Evolutionary conservation across 208 protist species (phyloP), one percentile per base, ranked within the genome.

Genomic region (Trypanosoma melophagium): DNA sequence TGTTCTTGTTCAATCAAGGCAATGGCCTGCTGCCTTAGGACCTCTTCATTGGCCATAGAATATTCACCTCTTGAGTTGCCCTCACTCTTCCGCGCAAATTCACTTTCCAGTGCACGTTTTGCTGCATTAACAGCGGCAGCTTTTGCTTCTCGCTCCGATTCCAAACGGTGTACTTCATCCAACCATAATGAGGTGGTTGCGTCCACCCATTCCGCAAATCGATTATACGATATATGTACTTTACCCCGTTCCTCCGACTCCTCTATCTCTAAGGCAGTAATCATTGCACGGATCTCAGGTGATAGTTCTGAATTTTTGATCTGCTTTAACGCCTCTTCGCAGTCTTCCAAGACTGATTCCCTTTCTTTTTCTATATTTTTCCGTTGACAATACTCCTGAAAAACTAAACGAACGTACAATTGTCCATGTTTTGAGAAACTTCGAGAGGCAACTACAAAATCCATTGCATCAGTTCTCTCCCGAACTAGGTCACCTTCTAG

Each of bases 361-460:
- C 76, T 66, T 59, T 83, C 79, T 60, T 77, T 68, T 63, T 88
- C 80, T 12, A 95, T 52, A 35, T 63, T 53, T 67, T 89, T 90
- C 25, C 89, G 89, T 59, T 79, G 79, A 42, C 77, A 80, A 77
- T 92, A 95, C 72, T 95, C 89, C n/a, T 81, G 16, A 44, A 90
- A 91, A 28, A 86, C 52, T n/a, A 95, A 68, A 16, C 74, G 70
- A 8, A 92, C 69, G 61, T 91, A 87, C 12, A 24, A 22, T 53
- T 71, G 62, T 57, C 92, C 89, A 31, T 31, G 64, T 14, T 10
- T 2, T n/a, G 9, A 8, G 31, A n/a, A 31, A 40, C 5, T 13
- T 3, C 61, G 60, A 42, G 25, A 25, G 14, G 21, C 17, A 17
- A 54, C 16, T 35, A 64, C 22, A 52, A 74, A 74, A 21, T 68